These are phyloP conservation scores for Penicillium sp. DNA, from an alignment of 2,329 filamentous ascomycete genomes.

Conservation along the genomic window DNA sequence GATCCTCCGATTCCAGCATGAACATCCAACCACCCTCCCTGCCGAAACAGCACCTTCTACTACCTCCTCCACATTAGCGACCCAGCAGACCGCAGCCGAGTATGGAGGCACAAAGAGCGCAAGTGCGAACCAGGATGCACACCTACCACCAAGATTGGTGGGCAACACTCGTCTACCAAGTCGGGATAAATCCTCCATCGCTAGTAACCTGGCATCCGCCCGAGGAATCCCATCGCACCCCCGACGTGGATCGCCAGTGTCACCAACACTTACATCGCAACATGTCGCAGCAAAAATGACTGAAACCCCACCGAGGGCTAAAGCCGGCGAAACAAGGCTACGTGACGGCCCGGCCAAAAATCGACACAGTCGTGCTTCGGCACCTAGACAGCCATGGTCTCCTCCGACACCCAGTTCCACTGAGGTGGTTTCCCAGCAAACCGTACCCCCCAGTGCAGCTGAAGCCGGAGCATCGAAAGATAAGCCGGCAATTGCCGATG, in stretches of 20 bases:
- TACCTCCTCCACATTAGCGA: constrained; percentile 10
- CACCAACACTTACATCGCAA: constrained; percentile 70
- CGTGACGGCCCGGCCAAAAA: constrained; percentile 27
- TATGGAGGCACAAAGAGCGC: constrained; percentile 21
- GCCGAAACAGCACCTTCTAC: constrained; percentile 13
- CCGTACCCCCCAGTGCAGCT: constrained; percentile 30
- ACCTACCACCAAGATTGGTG: constrained; percentile 41
- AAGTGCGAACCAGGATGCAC: constrained; percentile 31
- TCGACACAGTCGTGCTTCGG: constrained; percentile 23
- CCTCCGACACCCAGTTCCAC: constrained; percentile 35
- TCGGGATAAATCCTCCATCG: constrained; percentile 78
- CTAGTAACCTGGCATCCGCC: constrained; percentile 81
- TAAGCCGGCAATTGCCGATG: constrained; percentile 52
- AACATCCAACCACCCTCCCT: constrained; percentile 42
- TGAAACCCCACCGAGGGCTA: constrained; percentile 48
- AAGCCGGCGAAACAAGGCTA: constrained; percentile 31
- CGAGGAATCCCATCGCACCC: constrained; percentile 66
- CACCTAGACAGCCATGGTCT: constrained; percentile 35
- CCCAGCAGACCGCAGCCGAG: constrained; percentile 21
- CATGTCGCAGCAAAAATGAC: constrained; percentile 70
- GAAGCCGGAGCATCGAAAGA: constrained; percentile 23
- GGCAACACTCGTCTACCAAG: constrained; percentile 49
- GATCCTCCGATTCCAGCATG: constrained; percentile 69
- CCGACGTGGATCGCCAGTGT: constrained; percentile 63
- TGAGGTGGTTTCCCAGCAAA: constrained; percentile 35